Conservation (phyloP, 495 filamentous ascomycete species). For the Glutinoglossum americanum region DNA sequence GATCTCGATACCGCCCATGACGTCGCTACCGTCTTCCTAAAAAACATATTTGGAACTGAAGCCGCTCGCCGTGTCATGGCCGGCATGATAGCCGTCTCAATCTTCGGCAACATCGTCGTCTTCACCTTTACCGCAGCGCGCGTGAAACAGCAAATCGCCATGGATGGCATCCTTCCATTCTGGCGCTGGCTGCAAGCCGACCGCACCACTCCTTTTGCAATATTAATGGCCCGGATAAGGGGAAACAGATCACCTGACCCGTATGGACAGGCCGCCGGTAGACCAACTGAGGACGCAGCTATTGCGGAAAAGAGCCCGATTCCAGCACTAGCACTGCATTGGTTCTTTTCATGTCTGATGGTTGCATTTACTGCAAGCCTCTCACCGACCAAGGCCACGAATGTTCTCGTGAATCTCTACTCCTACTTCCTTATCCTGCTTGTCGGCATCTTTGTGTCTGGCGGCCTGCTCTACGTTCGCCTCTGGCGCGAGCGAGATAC, state of each 20-base stretch:
- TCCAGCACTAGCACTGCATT: background rate
- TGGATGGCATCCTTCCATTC: conserved; percentile 28
- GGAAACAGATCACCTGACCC: too few relatives aligned
- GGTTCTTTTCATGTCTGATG: background rate
- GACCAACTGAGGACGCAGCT: too few relatives aligned
- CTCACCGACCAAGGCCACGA: background rate
- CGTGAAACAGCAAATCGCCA: conserved; percentile 23
- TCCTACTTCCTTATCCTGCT: conserved; percentile 13
- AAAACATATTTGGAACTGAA: conserved; percentile 8
- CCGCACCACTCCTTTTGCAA: conserved; percentile 17
- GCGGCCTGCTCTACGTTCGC: conserved; percentile 17
- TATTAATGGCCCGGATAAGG: too few relatives aligned
- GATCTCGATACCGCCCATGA: conserved; percentile 1
- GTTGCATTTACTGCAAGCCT: background rate
- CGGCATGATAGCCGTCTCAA: conserved; percentile 23
- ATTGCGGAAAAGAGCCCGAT: background rate
- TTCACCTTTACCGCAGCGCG: conserved; percentile 27
- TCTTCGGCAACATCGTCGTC: conserved; percentile 27
- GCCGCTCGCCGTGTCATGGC: conserved; percentile 15
- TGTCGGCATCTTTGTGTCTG: conserved; percentile 16
- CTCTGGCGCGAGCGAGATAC: conserved; percentile 4
- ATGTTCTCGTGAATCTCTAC: conserved; percentile 14
- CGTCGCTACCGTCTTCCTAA: conserved; percentile 12
- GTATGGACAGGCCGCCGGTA: too few relatives aligned
- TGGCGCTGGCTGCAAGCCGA: conserved; percentile 23